These are phyloP conservation scores for Asterophora lycoperdoides DNA, from an alignment of 768 basidiomycete genomes.

Conservation along the genomic window DNA sequence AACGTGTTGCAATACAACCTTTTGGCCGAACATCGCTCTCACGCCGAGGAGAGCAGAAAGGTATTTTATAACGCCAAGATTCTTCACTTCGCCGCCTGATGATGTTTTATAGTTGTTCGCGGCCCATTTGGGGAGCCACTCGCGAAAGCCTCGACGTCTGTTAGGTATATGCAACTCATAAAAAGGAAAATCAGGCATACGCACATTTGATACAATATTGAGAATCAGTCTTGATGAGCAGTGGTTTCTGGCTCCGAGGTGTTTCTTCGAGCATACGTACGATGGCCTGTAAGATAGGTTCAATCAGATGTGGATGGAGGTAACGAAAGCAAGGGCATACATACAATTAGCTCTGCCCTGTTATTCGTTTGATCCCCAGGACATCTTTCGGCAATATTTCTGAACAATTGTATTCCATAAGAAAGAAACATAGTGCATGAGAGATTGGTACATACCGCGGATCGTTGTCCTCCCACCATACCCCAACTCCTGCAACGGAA, in stretches of 20 bases:
- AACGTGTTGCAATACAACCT: conserved; percentile 65
- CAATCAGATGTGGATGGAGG: neutral
- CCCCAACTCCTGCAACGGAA: conserved; percentile 77
- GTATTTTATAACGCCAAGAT: conserved; percentile 67
- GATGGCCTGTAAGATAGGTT: conserved; percentile 58
- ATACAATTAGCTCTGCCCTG: conserved; percentile 80
- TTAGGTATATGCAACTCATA: conserved; percentile 1
- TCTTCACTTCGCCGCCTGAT: conserved; percentile 60
- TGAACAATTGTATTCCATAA: conserved; percentile 23
- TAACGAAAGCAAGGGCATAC: conserved; percentile 21
- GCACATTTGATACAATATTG: conserved; percentile 77
- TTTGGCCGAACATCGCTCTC: conserved; percentile 48
- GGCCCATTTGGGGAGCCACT: conserved; percentile 71
- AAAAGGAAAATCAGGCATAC: conserved; percentile 13
- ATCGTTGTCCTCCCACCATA: conserved; percentile 80
- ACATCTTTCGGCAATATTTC: conserved; percentile 79
- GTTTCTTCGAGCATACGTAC: conserved; percentile 74
- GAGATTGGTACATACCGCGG: conserved; percentile 39
- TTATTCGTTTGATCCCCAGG: conserved; percentile 86
- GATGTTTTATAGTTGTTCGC: conserved; percentile 46
- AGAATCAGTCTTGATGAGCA: conserved; percentile 85
- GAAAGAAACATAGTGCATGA: neutral
- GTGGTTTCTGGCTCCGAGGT: conserved; percentile 46
- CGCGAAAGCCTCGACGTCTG: conserved; percentile 51
- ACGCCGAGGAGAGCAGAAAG: conserved; percentile 55